Base-by-base conservation (phyloP, 2,329 filamentous ascomycete species). In the Verticillium tricorpus region DNA sequence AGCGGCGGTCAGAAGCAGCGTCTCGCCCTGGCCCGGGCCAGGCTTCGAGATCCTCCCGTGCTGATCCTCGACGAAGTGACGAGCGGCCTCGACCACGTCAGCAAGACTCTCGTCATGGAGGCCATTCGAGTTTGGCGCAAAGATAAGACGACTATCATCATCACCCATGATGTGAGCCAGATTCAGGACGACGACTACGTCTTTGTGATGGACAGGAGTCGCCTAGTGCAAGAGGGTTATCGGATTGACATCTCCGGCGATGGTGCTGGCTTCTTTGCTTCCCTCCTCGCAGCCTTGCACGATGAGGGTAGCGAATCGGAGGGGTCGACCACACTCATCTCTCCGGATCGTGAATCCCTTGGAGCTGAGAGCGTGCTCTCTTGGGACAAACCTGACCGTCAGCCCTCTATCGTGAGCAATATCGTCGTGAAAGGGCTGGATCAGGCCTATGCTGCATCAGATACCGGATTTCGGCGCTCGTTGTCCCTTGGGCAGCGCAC, bases 1-100 rank as follows among this genome's bases (percentile, higher is more conserved):
- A 96, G 92, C 66, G 93, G 93, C 9, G 94, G 94, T 0, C 92
- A 98, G 74, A 88, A 83, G 63, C 93, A 97, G 73, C 83, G 92
- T 59, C 79, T 97, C 57, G 90, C 91, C 0, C 80, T 98, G 37
- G 93, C 93, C 1, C 83, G 93, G 65, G 91, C 93, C 1, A 84
- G 85, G 50, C 75, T 98, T 6, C 82, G 93, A 58, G 85, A 97
- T 69, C 86, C 93, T 0, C 86, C 91, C 0, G 83, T 98, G 0
- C 79, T 98, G 7, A 89, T 98, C 31, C 79, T 98, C 3, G 94
- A 98, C 67, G 95, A 98, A 72, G 86, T 91, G 0, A 97, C 92
- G 0, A 95, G 92, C 72, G 91, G 91, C 0, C 78, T 98, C 11
- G 94, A 98, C 68, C 85, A 88, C n/a, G 80, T 83, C 11, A 93